A percentile compares a stretch with the other conserved stretches of the same genome.
phyloP scores from a whole-genome alignment of 2,329 filamentous ascomycete genomes.

The Penicillium sumatraense region DNA sequence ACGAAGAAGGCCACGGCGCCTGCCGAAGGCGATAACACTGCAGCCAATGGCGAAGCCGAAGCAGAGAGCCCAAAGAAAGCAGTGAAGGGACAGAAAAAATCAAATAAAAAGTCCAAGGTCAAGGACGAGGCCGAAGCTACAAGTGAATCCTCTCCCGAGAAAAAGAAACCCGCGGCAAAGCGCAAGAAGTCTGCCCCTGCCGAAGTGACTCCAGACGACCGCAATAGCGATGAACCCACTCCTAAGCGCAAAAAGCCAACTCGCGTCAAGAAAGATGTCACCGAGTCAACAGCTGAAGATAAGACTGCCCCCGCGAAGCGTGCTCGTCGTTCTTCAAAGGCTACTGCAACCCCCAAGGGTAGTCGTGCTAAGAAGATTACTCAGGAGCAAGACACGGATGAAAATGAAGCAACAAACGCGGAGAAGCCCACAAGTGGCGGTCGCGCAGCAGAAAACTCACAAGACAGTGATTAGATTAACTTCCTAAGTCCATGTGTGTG shows the following conservation, averaged over 20 bases:
- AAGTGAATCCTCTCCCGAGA: background rate
- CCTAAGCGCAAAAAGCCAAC: slow-evolving; percentile 10
- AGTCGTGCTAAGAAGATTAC: slow-evolving; percentile 13
- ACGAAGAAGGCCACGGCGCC: background rate
- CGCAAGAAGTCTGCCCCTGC: slow-evolving; percentile 10
- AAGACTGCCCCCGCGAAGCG: slow-evolving; percentile 26
- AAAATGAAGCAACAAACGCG: background rate
- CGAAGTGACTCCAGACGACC: background rate
- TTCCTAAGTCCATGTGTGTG: background rate
- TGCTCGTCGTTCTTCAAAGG: slow-evolving; percentile 29
- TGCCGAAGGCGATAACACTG: slow-evolving; percentile 11
- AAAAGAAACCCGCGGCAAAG: slow-evolving; percentile 10
- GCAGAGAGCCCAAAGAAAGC: slow-evolving; percentile 16
- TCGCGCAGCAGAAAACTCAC: too few species aligned
- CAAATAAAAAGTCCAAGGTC: background rate
- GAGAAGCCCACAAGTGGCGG: slow-evolving; percentile 17
- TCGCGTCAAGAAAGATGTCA: slow-evolving; percentile 15
- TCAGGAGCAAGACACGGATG: slow-evolving; percentile 20
- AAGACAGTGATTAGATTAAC: background rate
- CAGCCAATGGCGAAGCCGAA: slow-evolving; percentile 15
- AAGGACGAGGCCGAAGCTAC: background rate
- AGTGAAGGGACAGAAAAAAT: background rate
- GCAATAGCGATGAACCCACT: slow-evolving; percentile 13
- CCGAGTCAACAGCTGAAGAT: slow-evolving; percentile 10
- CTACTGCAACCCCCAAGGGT: slow-evolving; percentile 5